Conservation (phyloP, 2,329 filamentous ascomycete species). For the Epichloe baconii region DNA sequence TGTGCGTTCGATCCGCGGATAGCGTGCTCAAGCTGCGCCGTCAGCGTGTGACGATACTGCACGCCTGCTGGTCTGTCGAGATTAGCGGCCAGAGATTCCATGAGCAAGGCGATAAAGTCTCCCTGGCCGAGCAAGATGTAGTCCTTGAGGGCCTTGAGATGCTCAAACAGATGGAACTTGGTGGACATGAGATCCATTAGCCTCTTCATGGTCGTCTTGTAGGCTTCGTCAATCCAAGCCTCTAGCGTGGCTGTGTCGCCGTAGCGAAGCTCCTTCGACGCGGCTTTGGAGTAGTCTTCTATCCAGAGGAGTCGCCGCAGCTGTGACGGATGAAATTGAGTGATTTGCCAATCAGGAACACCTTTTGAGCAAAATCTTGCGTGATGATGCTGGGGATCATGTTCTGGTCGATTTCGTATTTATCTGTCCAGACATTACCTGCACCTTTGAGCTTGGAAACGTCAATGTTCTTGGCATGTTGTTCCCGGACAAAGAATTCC, state of each 20-base stretch:
- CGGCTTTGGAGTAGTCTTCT: constrained; percentile 82
- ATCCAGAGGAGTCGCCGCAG: constrained; percentile 90
- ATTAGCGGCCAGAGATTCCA: constrained; percentile 90
- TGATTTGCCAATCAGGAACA: constrained; percentile 94
- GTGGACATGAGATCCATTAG: constrained; percentile 86
- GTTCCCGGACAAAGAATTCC: constrained; percentile 91
- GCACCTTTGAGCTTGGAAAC: constrained; percentile 46
- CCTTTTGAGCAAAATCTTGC: constrained; percentile 84
- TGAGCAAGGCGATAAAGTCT: constrained; percentile 91
- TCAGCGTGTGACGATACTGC: constrained; percentile 91
- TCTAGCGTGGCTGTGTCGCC: constrained; percentile 87
- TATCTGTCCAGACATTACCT: constrained; percentile 95
- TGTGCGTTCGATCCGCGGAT: constrained; percentile 96
- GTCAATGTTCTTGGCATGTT: constrained; percentile 39
- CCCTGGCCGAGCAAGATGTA: constrained; percentile 91
- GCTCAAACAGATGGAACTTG: constrained; percentile 91
- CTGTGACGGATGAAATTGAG: constrained; percentile 96
- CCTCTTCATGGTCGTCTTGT: constrained; percentile 95
- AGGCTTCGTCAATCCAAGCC: constrained; percentile 88
- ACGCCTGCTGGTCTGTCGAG: constrained; percentile 91
- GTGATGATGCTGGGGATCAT: constrained; percentile 94
- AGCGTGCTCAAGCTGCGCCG: constrained; percentile 94
- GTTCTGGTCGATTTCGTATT: constrained; percentile 71
- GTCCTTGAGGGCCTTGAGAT: constrained; percentile 81
- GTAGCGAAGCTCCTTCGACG: constrained; percentile 83